Percentiles rank a stretch among this genome's conserved stretches.
Conservation (phyloP, 2,329 filamentous ascomycete genomes). For the Aspergillus sclerotialis region DNA sequence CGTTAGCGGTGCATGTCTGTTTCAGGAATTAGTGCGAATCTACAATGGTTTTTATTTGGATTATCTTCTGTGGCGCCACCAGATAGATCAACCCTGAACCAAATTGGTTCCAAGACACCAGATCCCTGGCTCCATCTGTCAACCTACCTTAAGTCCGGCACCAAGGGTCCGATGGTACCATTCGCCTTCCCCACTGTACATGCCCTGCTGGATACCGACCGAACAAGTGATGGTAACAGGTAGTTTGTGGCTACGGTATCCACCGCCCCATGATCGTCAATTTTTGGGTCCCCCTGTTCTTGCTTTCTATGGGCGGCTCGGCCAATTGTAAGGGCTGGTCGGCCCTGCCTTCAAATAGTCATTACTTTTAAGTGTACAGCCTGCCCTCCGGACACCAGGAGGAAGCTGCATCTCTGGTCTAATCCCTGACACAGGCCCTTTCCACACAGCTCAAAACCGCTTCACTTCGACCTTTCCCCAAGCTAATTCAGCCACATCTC, state of each 20-base stretch:
- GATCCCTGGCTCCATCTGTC: constrained; percentile 17
- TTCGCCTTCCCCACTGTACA: constrained; percentile 14
- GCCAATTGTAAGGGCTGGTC: constrained; percentile 10
- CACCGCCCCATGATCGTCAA: constrained; percentile 22
- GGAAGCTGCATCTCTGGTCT: constrained; percentile 6
- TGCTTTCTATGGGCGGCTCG: constrained; percentile 18
- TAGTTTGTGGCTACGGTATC: constrained; percentile 18
- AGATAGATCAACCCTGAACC: constrained; percentile 11
- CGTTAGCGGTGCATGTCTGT: not conserved
- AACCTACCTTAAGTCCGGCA: constrained; percentile 15
- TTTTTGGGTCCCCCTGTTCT: constrained; percentile 23
- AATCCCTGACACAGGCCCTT: constrained; percentile 10
- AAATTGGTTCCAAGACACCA: constrained; percentile 2
- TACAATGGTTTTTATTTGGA: not conserved
- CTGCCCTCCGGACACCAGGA: constrained; percentile 11
- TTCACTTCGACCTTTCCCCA: no score
- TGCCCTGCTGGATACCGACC: constrained; percentile 9
- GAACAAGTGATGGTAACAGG: constrained; percentile 7
- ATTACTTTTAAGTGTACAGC: constrained; percentile 14
- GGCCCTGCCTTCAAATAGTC: constrained; percentile 6
- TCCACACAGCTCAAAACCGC: constrained; percentile 21
- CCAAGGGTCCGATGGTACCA: constrained; percentile 12
- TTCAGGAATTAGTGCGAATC: not conserved
- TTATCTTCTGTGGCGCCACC: constrained; percentile 6
- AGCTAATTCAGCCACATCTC: not conserved